Conservation (phyloP, 495 filamentous ascomycete species). For the Neurospora cerealis region DNA sequence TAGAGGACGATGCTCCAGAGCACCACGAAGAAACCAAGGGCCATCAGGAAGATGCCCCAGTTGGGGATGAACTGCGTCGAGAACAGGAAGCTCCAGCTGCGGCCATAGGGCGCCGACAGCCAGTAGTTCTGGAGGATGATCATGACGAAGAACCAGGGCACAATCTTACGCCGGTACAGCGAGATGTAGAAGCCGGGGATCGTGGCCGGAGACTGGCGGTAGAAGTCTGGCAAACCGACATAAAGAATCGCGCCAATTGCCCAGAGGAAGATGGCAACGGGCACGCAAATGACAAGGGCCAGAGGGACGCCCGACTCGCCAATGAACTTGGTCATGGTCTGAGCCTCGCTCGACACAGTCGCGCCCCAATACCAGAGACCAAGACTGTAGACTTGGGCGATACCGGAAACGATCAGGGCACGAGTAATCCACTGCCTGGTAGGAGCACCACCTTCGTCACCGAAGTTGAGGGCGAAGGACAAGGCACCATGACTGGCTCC, state of each 20-base stretch:
- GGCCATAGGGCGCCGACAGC: conserved; percentile 50
- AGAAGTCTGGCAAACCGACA: conserved; percentile 53
- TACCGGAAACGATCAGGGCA: conserved; percentile 52
- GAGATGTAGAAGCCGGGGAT: conserved; percentile 52
- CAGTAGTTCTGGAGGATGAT: conserved; percentile 61
- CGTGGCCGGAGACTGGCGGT: conserved; percentile 55
- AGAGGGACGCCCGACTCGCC: conserved; percentile 20
- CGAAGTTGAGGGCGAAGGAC: conserved; percentile 60
- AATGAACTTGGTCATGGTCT: conserved; percentile 16
- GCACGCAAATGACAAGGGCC: conserved; percentile 38
- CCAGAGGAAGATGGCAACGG: conserved; percentile 43
- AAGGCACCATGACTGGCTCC: conserved; percentile 52
- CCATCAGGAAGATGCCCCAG: conserved; percentile 43
- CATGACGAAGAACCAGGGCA: conserved; percentile 51
- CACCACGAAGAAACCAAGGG: conserved; percentile 48
- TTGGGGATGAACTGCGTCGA: conserved; percentile 38
- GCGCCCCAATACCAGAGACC: conserved; percentile 60
- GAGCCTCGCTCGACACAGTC: conserved; percentile 23
- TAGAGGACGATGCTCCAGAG: conserved; percentile 44
- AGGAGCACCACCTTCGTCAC: conserved; percentile 50
- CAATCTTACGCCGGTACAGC: conserved; percentile 47
- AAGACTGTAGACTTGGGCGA: conserved; percentile 53
- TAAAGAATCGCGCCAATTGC: conserved; percentile 42
- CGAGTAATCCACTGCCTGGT: conserved; percentile 55
- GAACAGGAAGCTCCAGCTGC: conserved; percentile 55